phyloP scores from a whole-genome alignment of 139 green algal species.

The Chlamydomonas sp. region DNA sequence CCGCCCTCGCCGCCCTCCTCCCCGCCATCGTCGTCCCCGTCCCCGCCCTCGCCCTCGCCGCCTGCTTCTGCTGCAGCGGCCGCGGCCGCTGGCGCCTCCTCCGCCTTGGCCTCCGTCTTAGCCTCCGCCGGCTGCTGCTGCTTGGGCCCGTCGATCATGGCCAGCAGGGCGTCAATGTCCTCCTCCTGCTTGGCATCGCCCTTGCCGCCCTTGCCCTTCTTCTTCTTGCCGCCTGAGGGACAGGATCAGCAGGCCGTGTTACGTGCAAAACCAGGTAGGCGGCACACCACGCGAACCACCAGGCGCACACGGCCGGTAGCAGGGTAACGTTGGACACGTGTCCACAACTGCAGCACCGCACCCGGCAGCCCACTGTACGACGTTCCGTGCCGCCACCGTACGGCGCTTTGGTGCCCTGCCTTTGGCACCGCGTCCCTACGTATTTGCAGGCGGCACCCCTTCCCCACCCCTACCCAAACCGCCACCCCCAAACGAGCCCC shows the following conservation, averaged over 20 bases:
- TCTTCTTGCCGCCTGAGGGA: constrained; percentile 51
- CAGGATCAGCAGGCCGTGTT: too few species aligned
- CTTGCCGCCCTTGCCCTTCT: constrained; percentile 46
- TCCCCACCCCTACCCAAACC: background rate
- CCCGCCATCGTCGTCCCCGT: constrained; percentile 27
- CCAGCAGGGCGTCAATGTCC: constrained; percentile 79
- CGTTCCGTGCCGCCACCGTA: too few species aligned
- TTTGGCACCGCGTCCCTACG: too few species aligned
- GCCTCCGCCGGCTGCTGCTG: constrained; percentile 26
- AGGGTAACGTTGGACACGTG: too few species aligned
- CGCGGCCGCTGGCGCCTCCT: constrained; percentile 22
- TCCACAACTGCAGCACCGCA: too few species aligned
- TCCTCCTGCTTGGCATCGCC: constrained; percentile 63
- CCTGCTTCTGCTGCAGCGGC: constrained; percentile 35
- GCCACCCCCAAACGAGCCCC: background rate
- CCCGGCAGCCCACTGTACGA: too few species aligned
- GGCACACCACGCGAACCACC: too few species aligned
- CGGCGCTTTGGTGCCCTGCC: too few species aligned
- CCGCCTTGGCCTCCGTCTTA: constrained; percentile 21
- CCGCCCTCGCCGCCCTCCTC: constrained; percentile 44
- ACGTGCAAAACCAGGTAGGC: too few species aligned
- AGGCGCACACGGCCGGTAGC: too few species aligned
- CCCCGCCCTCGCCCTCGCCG: constrained; percentile 41
- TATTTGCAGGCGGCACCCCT: background rate
- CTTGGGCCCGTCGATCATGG: constrained; percentile 69